These are phyloP conservation scores for Aspergillus flavus DNA, from an alignment of 2,329 filamentous ascomycete species.

Conservation along the genomic window DNA sequence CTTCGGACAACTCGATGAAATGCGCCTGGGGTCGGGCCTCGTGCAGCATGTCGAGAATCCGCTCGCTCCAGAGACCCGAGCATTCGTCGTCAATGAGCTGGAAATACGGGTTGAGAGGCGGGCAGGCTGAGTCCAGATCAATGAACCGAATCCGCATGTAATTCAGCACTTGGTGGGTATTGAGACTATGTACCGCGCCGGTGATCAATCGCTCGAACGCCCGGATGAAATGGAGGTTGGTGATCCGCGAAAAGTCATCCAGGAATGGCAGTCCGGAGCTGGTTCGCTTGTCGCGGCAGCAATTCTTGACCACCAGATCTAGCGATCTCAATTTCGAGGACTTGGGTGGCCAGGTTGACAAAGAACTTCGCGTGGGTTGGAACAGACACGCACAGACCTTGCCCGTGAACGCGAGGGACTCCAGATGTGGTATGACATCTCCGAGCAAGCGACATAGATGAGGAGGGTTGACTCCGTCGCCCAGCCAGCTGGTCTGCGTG, in stretches of 20 bases:
- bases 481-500: slow-evolving; percentile 56
- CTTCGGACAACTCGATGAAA: slow-evolving; percentile 66
- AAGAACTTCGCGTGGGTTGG: slow-evolving; percentile 55
- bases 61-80: slow-evolving; percentile 72
- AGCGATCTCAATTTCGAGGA: slow-evolving; percentile 60
- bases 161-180: slow-evolving; percentile 60
- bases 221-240: slow-evolving; percentile 70
- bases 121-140: slow-evolving; percentile 71
- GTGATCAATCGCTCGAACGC: slow-evolving; percentile 71
- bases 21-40: slow-evolving; percentile 59
- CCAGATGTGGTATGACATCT: slow-evolving; percentile 61
- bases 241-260: slow-evolving; percentile 70
- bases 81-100: slow-evolving; percentile 62
- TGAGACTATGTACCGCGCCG: slow-evolving; percentile 63
- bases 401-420: slow-evolving; percentile 72
- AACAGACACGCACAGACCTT: slow-evolving; percentile 73
- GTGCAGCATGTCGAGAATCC: slow-evolving; percentile 64
- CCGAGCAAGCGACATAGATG: slow-evolving; percentile 70
- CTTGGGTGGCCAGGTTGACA: slow-evolving; percentile 49
- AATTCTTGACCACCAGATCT: slow-evolving; percentile 74
- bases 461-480: slow-evolving; percentile 52
- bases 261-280: slow-evolving; percentile 47
- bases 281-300: slow-evolving; percentile 56
- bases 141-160: slow-evolving; percentile 74
- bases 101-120: slow-evolving; percentile 73